Base-by-base conservation (phyloP, 2,329 filamentous ascomycete genomes). In the Beauveria brongniartii region DNA sequence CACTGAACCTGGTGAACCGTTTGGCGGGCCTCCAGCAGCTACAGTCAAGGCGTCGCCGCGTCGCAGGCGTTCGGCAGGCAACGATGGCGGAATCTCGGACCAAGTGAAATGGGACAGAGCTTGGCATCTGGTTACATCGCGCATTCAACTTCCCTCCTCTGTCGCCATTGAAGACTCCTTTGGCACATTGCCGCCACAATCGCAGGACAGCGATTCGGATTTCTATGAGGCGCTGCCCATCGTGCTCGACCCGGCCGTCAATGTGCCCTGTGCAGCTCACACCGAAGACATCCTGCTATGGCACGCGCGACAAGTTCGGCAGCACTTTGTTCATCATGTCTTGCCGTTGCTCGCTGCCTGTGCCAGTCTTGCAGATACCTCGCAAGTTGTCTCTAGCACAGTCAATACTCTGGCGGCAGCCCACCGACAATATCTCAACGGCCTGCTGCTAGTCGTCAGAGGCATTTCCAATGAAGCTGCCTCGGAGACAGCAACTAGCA, bases 71-170 rank as follows among this genome's bases (percentile, higher is more conserved):
- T 50, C 41, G 37, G 60, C 43, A 14, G 57, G 14, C 53, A 52
- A 50, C 50, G 51, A 58, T 50, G 40, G 10, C 47, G 30, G 26
- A 24, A 65, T 69, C 40, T 72, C 75, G 63, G 78, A 85, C 64
- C 84, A 86, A 71, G 75, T 79, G 59, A 77, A 77, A 64, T 86
- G 80, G 77, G 83, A 87, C 68, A 75, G 80, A 63, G 82, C 84
- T 62, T 88, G 85, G 85, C 81, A 85, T 68, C 73, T 77, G 30
- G 83, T 87, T 63, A 87, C 84, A 18, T 77, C 81, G 34, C 76
- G 75, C 40, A 81, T 88, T 51, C 77, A 78, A 52, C 75, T 88
- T 24, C 82, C 83, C 9, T 71, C 77, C n/a, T 82, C 81, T 10
- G 80, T 82, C 48, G 74, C 82, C 2, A 77, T 74, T 8, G 80